Conservation (phyloP, 2,329 filamentous ascomycete genomes). For the Talaromyces albobiverticillius region DNA sequence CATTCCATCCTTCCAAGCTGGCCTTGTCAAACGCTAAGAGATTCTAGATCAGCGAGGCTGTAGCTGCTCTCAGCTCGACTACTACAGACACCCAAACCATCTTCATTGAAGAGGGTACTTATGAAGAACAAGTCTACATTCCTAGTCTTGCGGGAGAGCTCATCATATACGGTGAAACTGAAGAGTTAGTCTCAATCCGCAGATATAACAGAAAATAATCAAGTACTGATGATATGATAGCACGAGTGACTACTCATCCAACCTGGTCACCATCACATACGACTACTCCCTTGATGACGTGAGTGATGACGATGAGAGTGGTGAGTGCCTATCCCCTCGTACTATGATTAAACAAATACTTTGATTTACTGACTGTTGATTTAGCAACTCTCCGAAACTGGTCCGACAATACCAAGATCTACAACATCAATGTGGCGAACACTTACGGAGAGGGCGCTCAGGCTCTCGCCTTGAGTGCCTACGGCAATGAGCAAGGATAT, state of each 20-base stretch:
- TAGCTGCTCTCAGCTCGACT: conserved; percentile 56
- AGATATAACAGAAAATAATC: background rate
- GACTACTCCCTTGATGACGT: conserved; percentile 15
- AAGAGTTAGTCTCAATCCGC: conserved; percentile 22
- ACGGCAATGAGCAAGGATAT: conserved; percentile 53
- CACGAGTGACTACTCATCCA: conserved; percentile 51
- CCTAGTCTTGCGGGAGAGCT: conserved; percentile 47
- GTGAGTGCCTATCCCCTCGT: conserved; percentile 12
- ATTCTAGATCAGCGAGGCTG: conserved; percentile 41
- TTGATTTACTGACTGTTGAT: background rate
- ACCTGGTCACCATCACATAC: conserved; percentile 56
- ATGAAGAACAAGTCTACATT: conserved; percentile 60
- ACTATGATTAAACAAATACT: too few species aligned
- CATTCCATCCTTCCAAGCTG: background rate
- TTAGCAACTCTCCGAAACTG: conserved; percentile 14
- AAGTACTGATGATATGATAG: conserved; percentile 21
- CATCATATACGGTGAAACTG: conserved; percentile 59
- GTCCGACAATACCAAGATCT: conserved; percentile 15
- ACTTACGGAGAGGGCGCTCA: conserved; percentile 19
- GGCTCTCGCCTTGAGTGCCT: conserved; percentile 51
- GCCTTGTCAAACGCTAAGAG: background rate
- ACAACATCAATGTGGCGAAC: conserved; percentile 22
- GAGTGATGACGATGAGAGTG: conserved; percentile 21
- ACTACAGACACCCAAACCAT: conserved; percentile 54
- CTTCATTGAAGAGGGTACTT: conserved; percentile 61